Evolutionary conservation across 164 flowering plant genomes (phyloP).

Genomic region (Nymphaea thermarum): DNA sequence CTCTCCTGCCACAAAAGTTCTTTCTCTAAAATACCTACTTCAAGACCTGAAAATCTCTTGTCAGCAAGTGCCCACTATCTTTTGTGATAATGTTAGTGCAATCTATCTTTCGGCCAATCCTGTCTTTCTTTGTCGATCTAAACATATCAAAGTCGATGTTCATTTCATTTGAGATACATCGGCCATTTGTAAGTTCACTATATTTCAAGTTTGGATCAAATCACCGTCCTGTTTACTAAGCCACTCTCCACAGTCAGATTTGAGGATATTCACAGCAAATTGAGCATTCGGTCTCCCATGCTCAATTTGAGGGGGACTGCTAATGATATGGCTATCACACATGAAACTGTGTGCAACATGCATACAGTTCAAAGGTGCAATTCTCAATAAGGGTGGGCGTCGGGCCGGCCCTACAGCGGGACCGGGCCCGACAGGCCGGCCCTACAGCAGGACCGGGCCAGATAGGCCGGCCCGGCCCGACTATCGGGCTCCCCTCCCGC

Average conservation of each 20-base stretch:
- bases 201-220: slow-evolving; percentile 4
- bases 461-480: too few relatives aligned
- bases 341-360: too few relatives aligned
- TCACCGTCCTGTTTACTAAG: background rate
- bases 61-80: background rate
- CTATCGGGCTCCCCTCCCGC: too few relatives aligned
- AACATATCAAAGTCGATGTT: background rate
- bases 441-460: too few relatives aligned
- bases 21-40: background rate
- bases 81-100: background rate
- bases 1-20: background rate
- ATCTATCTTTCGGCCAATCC: background rate
- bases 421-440: too few relatives aligned
- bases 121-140: background rate
- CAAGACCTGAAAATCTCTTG: background rate
- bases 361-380: too few relatives aligned
- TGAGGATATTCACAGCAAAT: background rate
- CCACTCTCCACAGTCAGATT: background rate
- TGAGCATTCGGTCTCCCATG: background rate
- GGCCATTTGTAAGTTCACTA: background rate
- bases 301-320: too few relatives aligned
- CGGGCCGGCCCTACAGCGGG: too few relatives aligned
- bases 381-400: too few relatives aligned
- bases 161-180: slow-evolving; percentile 1
- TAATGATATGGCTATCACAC: too few relatives aligned